A percentile compares a stretch with the other conserved stretches of the same genome.
Conservation (phyloP, 169 alveolate genomes). For the Nephromyces sp. region DNA sequence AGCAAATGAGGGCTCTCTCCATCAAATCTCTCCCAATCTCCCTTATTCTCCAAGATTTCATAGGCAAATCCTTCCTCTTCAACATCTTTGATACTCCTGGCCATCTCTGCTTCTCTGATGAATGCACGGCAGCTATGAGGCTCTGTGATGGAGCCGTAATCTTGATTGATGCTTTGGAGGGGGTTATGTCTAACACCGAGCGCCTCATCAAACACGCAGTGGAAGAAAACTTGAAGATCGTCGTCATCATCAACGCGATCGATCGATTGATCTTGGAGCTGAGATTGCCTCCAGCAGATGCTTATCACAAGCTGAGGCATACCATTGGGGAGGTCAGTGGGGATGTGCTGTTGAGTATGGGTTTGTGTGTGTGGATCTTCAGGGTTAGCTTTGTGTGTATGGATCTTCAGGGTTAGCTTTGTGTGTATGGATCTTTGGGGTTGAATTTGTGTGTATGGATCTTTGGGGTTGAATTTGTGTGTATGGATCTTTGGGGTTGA, state of each 20-base stretch:
- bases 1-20: conserved; percentile 88
- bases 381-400: no score
- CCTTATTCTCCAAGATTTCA: conserved; percentile 75
- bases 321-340: conserved; percentile 58
- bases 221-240: conserved; percentile 48
- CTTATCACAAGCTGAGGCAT: conserved; percentile 85
- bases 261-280: conserved; percentile 94
- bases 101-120: conserved; percentile 94
- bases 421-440: no score
- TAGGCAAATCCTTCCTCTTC: conserved; percentile 58
- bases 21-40: conserved; percentile 94
- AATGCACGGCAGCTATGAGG: conserved; percentile 85
- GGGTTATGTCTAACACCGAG: conserved; percentile 85
- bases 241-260: conserved; percentile 82
- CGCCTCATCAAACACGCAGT: conserved; percentile 68
- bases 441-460: no score
- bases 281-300: conserved; percentile 96
- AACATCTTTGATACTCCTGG: conserved; percentile 47
- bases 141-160: conserved; percentile 91
- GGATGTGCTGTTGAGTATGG: no score
- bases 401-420: no score
- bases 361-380: no score
- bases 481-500: no score
- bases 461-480: no score
- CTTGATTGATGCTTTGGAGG: conserved; percentile 91